These are phyloP conservation scores for Rhodotorula taiwanensis DNA, from an alignment of 768 basidiomycete genomes.

Conservation along the genomic window DNA sequence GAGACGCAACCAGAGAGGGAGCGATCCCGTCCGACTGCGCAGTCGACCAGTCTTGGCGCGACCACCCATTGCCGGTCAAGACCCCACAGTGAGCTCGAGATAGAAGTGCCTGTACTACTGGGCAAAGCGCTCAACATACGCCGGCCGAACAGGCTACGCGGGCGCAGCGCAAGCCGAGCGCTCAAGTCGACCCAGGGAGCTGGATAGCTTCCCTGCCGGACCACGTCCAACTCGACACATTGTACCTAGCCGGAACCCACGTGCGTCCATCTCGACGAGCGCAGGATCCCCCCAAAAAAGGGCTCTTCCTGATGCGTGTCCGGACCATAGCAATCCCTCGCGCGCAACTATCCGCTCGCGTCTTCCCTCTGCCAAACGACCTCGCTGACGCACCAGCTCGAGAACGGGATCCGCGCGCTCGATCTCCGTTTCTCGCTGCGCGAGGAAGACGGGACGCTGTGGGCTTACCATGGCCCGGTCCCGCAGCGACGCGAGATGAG, in stretches of 20 bases:
- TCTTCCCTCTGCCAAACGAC: slow-evolving; percentile 7
- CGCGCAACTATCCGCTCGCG: slow-evolving; percentile 4
- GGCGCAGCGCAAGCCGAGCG: neutral
- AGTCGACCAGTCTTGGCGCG: no score
- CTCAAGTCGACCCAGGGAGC: neutral
- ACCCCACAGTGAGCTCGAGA: no score
- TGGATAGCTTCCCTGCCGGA: slow-evolving; percentile 7
- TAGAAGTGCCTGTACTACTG: no score
- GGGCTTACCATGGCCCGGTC: slow-evolving; percentile 6
- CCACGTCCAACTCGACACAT: slow-evolving; percentile 1
- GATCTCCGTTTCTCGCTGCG: slow-evolving; percentile 12
- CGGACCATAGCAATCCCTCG: slow-evolving; percentile 7
- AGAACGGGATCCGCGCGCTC: slow-evolving; percentile 6
- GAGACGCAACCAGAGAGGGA: no score
- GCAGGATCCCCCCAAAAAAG: no score
- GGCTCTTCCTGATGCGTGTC: neutral
- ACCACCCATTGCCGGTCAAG: no score
- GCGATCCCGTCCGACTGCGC: no score
- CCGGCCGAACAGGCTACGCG: no score
- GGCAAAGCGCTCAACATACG: no score
- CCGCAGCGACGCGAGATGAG: neutral
- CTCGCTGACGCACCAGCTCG: neutral
- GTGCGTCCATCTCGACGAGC: no score
- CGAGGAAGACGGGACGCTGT: neutral
- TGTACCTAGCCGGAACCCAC: slow-evolving; percentile 8